A percentile compares a stretch with the other conserved stretches of the same genome.
Evolutionary conservation across 352 stramenopile genomes (phyloP).

Genomic region (Pythium brachiatum): DNA sequence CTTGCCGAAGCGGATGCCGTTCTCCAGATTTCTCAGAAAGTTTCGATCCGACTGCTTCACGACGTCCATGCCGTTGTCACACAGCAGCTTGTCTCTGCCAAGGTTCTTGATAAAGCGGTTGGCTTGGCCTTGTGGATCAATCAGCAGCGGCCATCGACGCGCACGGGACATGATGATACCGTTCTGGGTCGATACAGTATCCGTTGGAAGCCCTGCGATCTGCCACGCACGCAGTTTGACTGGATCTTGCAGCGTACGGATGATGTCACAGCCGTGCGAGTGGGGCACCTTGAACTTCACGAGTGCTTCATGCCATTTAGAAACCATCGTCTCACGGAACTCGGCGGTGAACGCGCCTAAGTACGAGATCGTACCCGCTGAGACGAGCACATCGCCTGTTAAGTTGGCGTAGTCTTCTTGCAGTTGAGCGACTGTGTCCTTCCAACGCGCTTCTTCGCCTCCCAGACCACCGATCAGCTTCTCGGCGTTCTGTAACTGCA

Average conservation of each 20-base stretch:
- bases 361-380: slow-evolving; percentile 86
- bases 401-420: slow-evolving; percentile 76
- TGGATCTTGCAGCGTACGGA: slow-evolving; percentile 81
- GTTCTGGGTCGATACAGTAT: slow-evolving; percentile 93
- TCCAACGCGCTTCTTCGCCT: slow-evolving; percentile 85
- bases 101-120: slow-evolving; percentile 92
- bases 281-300: slow-evolving; percentile 63
- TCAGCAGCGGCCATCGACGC: slow-evolving; percentile 85
- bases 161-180: slow-evolving; percentile 89
- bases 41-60: slow-evolving; percentile 88
- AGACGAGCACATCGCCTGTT: slow-evolving; percentile 84
- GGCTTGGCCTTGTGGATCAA: slow-evolving; percentile 91
- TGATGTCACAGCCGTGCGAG: slow-evolving; percentile 83
- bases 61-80: slow-evolving; percentile 91
- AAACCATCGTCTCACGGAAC: slow-evolving; percentile 74
- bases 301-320: slow-evolving; percentile 63
- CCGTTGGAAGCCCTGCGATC: slow-evolving; percentile 82
- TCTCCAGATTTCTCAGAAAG: slow-evolving; percentile 87
- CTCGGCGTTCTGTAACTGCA: slow-evolving; percentile 88
- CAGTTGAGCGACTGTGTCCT: slow-evolving; percentile 75
- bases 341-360: slow-evolving; percentile 84
- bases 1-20: slow-evolving; percentile 89
- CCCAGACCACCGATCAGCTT: slow-evolving; percentile 78
- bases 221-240: slow-evolving; percentile 89
- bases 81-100: slow-evolving; percentile 78